A percentile compares a stretch with the other conserved stretches of the same genome.
These are phyloP conservation scores for Linum usitatissimum DNA, from an alignment of 345 rosid genomes.

Conservation along the genomic window DNA sequence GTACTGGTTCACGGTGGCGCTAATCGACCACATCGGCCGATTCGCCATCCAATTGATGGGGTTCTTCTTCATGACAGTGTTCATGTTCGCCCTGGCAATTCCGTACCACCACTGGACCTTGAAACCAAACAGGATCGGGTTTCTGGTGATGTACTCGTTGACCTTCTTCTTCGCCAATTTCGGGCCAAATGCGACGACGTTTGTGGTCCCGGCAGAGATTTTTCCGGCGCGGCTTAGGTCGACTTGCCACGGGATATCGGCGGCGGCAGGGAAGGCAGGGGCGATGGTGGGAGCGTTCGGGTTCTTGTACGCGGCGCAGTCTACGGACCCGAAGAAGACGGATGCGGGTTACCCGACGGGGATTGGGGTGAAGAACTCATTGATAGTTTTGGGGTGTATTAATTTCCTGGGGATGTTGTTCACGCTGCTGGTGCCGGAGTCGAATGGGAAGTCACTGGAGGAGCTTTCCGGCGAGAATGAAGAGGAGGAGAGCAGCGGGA, in stretches of 20 bases:
- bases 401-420: constrained; percentile 2
- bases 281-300: constrained; percentile 6
- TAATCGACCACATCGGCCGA: constrained; percentile 7
- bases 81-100: constrained; percentile 1
- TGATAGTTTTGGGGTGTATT: constrained; percentile 1
- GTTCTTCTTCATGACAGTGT: constrained; percentile 7
- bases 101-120: constrained; percentile 6
- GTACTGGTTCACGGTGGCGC: constrained; percentile 5
- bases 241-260: constrained; percentile 2
- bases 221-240: constrained; percentile 4
- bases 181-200: constrained; percentile 6
- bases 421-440: constrained; percentile 5
- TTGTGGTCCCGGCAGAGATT: constrained; percentile 4
- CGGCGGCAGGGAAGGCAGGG: constrained; percentile 4
- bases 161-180: constrained; percentile 2
- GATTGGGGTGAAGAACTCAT: constrained; percentile 1
- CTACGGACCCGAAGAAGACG: background rate
- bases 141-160: constrained; percentile 1
- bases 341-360: constrained; percentile 5
- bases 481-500: background rate
- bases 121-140: background rate
- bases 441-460: constrained; percentile 4
- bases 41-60: background rate
- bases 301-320: constrained; percentile 6
- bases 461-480: constrained; percentile 6